Evolutionary conservation across 2,329 filamentous ascomycete genomes (phyloP), one percentile per base, ranked within the genome.

Genomic region (Penicillium sp.): DNA sequence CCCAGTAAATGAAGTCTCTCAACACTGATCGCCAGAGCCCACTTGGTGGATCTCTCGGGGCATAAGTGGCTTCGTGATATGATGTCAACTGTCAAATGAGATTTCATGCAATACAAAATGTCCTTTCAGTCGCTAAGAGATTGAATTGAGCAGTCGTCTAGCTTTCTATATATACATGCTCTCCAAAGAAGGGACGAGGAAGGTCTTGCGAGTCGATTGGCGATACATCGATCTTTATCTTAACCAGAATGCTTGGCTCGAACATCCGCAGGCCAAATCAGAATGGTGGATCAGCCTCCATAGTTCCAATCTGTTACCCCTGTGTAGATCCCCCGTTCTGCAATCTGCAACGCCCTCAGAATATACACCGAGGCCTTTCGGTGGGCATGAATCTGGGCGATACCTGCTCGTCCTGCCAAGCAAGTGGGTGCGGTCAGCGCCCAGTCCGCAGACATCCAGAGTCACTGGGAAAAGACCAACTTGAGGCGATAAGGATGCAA

Each of bases 181-280:
- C 4, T 40, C 8, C 10, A 25, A n/a, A 42, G 37, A 16, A 53
- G 19, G 40, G 40, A 40, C 59, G 57, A 60, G 61, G 63, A 59
- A 65, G 57, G 48, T 58, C 57, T 59, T 6, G 54, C 54, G 45
- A 62, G 46, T 52, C 55, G 55, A 59, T 58, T 48, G 22, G 25
- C 33, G 55, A 55, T 59, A 43, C 49, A 60, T 57, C 49, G 42
- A 52, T 55, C 53, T 59, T 56, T 52, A 66, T 63, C 60, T 66
- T 35, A 54, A 53, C 45, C 33, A 66, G 64, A 66, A 66, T 66
- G 64, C 64, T 65, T 66, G 62, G 64, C 64, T 60, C 25, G 25
- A 57, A 52, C 42, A 42, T 2, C 48, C 52, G 52, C 43, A 58
- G 64, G 33, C 60, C 46, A 43, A 63, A 64, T 58, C 43, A 56